A percentile compares a stretch with the other conserved stretches of the same genome.
Conservation (phyloP, 1,139 yeast species). For the Lodderomyces parapsilosis region DNA sequence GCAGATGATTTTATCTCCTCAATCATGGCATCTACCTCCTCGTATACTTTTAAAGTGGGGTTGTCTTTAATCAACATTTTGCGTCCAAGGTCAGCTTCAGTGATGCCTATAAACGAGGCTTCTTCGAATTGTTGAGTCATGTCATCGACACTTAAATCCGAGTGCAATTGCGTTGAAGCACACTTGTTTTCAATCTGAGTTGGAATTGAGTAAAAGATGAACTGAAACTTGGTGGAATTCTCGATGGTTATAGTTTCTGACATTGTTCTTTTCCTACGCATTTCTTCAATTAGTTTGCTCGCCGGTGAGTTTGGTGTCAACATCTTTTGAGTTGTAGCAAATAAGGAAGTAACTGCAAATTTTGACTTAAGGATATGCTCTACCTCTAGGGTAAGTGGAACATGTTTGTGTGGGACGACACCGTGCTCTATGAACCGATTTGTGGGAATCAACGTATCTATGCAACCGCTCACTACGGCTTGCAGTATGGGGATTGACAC, state of each 20-base stretch:
- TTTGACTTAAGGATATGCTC: background rate
- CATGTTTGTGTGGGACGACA: background rate
- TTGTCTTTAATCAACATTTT: background rate
- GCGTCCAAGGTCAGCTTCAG: background rate
- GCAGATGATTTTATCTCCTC: background rate
- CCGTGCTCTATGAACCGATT: background rate
- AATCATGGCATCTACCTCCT: background rate
- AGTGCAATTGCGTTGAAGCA: background rate
- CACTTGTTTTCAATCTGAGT: background rate
- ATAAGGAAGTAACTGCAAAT: background rate
- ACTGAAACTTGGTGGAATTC: background rate
- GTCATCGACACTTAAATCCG: background rate
- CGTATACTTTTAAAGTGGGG: background rate
- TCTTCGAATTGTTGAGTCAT: conserved; percentile 1
- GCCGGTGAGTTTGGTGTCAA: conserved; percentile 4
- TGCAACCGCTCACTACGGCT: background rate
- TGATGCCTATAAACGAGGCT: background rate
- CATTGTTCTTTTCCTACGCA: background rate
- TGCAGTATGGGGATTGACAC: background rate
- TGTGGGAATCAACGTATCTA: background rate
- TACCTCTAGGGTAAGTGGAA: background rate
- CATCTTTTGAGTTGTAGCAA: conserved; percentile 2
- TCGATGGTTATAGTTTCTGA: background rate
- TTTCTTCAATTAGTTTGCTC: conserved; percentile 2
- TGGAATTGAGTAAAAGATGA: conserved; percentile 3